Conservation (phyloP, 805 yeast species). For the Wickerhamiella brachini region DNA sequence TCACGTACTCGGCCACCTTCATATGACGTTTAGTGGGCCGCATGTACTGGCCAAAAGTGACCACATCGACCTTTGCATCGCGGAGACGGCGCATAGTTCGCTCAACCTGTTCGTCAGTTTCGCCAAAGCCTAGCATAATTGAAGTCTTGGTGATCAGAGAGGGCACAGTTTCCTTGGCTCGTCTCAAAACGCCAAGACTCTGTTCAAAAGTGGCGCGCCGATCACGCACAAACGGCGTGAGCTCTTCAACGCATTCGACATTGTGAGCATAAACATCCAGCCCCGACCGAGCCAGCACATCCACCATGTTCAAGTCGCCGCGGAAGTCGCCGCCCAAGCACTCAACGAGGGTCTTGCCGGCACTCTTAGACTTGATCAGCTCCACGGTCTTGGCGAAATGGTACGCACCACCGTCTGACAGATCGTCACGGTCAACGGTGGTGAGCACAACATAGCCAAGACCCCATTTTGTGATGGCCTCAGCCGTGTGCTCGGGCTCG, state of each 20-base stretch:
- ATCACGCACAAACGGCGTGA: slow-evolving; percentile 92
- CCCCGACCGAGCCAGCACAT: slow-evolving; percentile 69
- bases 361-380: slow-evolving; percentile 64
- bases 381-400: slow-evolving; percentile 82
- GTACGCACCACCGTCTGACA: slow-evolving; percentile 81
- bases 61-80: slow-evolving; percentile 71
- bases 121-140: slow-evolving; percentile 93
- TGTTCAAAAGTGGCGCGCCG: slow-evolving; percentile 93
- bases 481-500: slow-evolving; percentile 97
- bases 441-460: slow-evolving; percentile 94
- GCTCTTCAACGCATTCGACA: slow-evolving; percentile 86
- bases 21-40: slow-evolving; percentile 97
- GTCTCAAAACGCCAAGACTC: slow-evolving; percentile 57
- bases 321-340: slow-evolving; percentile 90
- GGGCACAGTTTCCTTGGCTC: slow-evolving; percentile 70
- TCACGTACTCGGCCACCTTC: slow-evolving; percentile 92
- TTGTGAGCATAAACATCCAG: slow-evolving; percentile 96
- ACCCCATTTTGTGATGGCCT: slow-evolving; percentile 95
- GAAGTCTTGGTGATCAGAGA: slow-evolving; percentile 82
- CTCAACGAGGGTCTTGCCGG: slow-evolving; percentile 86
- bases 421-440: slow-evolving; percentile 94
- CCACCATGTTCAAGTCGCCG: slow-evolving; percentile 75
- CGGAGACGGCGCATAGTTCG: slow-evolving; percentile 68
- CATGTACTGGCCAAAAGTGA: slow-evolving; percentile 98
- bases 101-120: slow-evolving; percentile 76